Conservation (phyloP, 805 yeast species). For the Metschnikowia chrysomelidarum region DNA sequence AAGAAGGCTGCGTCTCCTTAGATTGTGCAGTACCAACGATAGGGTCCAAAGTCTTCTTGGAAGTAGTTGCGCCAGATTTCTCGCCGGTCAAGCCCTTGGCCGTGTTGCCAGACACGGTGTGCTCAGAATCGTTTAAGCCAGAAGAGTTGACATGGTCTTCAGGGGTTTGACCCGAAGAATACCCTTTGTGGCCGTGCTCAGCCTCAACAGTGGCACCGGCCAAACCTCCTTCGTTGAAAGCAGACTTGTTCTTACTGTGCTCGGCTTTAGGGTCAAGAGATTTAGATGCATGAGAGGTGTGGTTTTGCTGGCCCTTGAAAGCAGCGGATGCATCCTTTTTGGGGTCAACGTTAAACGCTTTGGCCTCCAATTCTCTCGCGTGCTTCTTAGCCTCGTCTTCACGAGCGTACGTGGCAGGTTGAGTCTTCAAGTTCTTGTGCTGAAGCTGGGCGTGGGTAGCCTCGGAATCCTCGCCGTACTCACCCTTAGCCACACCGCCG, state of each 20-base stretch:
- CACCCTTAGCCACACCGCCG: conserved; percentile 16
- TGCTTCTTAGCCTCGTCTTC: conserved; percentile 15
- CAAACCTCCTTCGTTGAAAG: conserved; percentile 30
- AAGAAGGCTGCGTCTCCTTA: too few species aligned
- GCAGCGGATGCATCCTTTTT: conserved; percentile 13
- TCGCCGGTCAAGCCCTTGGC: too few species aligned
- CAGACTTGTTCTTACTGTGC: conserved; percentile 32
- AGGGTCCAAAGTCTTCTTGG: conserved; percentile 6
- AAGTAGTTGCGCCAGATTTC: neutral
- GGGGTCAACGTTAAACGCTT: conserved; percentile 20
- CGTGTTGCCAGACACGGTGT: neutral
- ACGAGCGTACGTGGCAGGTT: conserved; percentile 21
- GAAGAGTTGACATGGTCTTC: neutral
- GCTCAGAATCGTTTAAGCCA: neutral
- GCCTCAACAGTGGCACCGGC: conserved; percentile 21
- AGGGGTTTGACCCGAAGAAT: neutral
- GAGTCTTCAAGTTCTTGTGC: conserved; percentile 22
- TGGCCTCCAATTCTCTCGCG: conserved; percentile 15
- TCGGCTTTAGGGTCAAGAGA: conserved; percentile 22
- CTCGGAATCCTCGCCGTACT: conserved; percentile 19
- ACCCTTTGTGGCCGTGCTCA: neutral
- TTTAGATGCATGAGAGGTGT: neutral
- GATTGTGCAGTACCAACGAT: too few species aligned
- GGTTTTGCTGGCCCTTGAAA: conserved; percentile 1
- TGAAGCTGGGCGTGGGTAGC: conserved; percentile 24